A percentile compares a stretch with the other conserved stretches of the same genome.
phyloP scores from a whole-genome alignment of 2,329 filamentous ascomycete species.

The Moelleriella libera region DNA sequence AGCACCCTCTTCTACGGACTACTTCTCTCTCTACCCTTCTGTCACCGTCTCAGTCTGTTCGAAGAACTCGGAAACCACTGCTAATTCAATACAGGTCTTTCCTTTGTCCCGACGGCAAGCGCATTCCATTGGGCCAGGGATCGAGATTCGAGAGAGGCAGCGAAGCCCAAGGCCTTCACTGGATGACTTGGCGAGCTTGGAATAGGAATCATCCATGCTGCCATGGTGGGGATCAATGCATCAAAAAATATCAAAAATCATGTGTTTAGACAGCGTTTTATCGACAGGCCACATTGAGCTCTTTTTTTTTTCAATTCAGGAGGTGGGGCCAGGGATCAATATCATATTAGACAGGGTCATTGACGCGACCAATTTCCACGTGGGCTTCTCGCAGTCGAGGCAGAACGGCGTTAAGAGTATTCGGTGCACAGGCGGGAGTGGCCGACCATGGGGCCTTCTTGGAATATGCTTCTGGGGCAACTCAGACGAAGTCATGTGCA shows the following conservation, averaged over 20 bases:
- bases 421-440: no score
- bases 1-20: no score
- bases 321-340: background rate
- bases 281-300: background rate
- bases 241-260: background rate
- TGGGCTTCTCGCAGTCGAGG: no score
- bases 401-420: no score
- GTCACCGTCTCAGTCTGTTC: background rate
- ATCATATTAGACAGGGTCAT: background rate
- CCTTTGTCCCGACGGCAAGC: conserved; percentile 44
- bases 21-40: background rate
- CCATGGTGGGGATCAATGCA: background rate
- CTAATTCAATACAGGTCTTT: conserved; percentile 32
- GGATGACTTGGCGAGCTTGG: conserved; percentile 53
- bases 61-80: background rate
- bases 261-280: background rate
- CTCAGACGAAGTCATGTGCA: no score
- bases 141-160: conserved; percentile 62
- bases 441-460: no score
- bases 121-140: conserved; percentile 63
- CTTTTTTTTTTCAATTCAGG: no score
- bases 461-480: no score
- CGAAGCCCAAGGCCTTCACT: conserved; percentile 42
- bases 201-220: conserved; percentile 27
- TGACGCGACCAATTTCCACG: background rate